Conservation (phyloP, 257 asterid genomes). For the Linderniella brevidens region DNA sequence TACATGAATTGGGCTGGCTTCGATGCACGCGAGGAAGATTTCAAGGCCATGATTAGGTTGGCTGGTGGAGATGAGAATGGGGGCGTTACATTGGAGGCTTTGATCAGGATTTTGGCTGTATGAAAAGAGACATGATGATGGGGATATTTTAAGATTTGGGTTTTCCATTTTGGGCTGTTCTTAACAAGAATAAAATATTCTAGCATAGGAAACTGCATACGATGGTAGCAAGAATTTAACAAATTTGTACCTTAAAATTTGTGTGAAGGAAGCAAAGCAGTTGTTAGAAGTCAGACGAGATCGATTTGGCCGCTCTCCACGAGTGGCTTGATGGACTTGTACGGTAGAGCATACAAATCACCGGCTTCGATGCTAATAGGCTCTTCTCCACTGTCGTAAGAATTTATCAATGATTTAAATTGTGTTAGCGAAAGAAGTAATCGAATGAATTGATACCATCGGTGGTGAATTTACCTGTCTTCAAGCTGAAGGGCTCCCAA, state of each 20-base stretch:
- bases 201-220: too few species aligned
- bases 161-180: too few species aligned
- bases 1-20: constrained; percentile 59
- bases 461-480: constrained; percentile 32
- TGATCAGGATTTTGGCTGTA: constrained; percentile 49
- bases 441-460: background rate
- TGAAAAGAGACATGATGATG: constrained; percentile 8
- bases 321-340: constrained; percentile 69
- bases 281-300: constrained; percentile 35
- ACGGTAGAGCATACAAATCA: constrained; percentile 67
- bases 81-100: constrained; percentile 53
- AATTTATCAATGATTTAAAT: constrained; percentile 2
- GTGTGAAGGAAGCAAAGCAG: background rate
- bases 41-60: constrained; percentile 63
- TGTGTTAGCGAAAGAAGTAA: constrained; percentile 11
- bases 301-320: constrained; percentile 73
- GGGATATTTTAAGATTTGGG: too few species aligned
- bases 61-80: constrained; percentile 49
- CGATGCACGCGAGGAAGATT: constrained; percentile 51
- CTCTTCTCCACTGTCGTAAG: constrained; percentile 46
- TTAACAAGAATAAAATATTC: too few species aligned
- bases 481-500: constrained; percentile 77
- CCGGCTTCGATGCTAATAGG: constrained; percentile 67
- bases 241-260: too few species aligned
- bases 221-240: too few species aligned